Base-by-base conservation (phyloP, 768 basidiomycete genomes). In the Panellus pusillus region DNA sequence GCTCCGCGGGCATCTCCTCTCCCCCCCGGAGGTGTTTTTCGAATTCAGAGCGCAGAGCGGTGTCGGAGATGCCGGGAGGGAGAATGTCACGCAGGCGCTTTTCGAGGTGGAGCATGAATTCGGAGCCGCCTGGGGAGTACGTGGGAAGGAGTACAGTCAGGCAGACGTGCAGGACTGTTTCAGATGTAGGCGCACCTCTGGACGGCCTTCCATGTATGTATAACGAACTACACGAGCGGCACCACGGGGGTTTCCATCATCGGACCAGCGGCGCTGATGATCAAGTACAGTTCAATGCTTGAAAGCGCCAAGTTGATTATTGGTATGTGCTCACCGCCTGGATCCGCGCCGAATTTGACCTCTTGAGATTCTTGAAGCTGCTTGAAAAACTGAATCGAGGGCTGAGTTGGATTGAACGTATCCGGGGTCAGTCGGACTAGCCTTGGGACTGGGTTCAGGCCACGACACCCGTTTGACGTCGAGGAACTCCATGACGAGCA, bases 181-280 rank as follows among this genome's bases (percentile, higher is more conserved):
- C 13, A n/a, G 13, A 15, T 14, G 13, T 18, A 13, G 14, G 35
- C 13, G 14, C 38, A 47, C 62, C 47, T 54, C 28, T 35, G 62
- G 59, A 8, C 60, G 47, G 4, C 62, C 60, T 42, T 63, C 60
- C 54, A 58, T 51, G 32, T 63, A 63, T 19, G 53, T 50, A 42
- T 63, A 63, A 13, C 62, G 42, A 13, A 63, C 57, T 1, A 52
- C 35, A 63, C 50, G 12, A 63, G 54, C 1, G 62, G 62, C 11
- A 61, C 43, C 42, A 58, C 61, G 1, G 62, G 62, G 2, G 62
- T 63, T 31, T 57, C 48, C 47, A 63, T 46, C 62, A 63, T 63
- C 3, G 62, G 2, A 61, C 60, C 11, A 63, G 45, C 12, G 62
- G 62, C 17, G 47, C 62, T 63, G 41, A n/a, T 6, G 28, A 13